Evolutionary conservation across 768 basidiomycete species (phyloP), one percentile per base, ranked within the genome.

Genomic region (Tricholoma terreum): DNA sequence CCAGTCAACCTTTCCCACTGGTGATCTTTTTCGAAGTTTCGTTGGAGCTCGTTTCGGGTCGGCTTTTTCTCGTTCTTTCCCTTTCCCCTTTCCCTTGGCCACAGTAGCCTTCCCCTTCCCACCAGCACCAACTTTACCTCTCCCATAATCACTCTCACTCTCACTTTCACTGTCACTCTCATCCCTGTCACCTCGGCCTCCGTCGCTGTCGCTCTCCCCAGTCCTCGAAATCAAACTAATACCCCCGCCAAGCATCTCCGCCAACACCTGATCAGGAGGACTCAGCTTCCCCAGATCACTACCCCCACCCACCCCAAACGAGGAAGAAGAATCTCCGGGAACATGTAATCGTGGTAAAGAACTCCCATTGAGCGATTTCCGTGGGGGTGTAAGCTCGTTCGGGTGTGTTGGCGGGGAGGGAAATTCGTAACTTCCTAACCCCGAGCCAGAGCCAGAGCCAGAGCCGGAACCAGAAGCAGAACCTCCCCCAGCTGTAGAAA

Each of bases 261-360:
- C 75, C 3, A 82, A 67, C 58, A 77, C 79, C 17, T 74, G 71
- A 46, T 78, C 78, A 12, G 74, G 71, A 5, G 74, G 71, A 48
- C 72, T 74, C 31, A 64, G 65, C 30, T 67, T 21, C 12, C 45
- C 30, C 45, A 21, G 24, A 27, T 27, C 6, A 27, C 24, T 6
- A 27, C 24, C 24, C 24, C n/a, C n/a, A n/a, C n/a, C n/a, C n/a
- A n/a, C n/a, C n/a, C 24, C 24, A 27, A 27, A 2, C 2, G 24
- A 27, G 24, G 24, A 27, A 27, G 24, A 27, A 27, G 24, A 27
- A 3, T 6, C 24, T 6, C 24, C 6, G 2, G 24, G 24, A 27
- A 27, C 24, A 5, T 49, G 46, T 17, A 49, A 31, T 4, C n/a
- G 46, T 14, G 46, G 30, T 15, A 49, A n/a, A 5, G 12, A 15